Base-by-base conservation (phyloP, 2,329 filamentous ascomycete genomes). In the Alternaria sp. region DNA sequence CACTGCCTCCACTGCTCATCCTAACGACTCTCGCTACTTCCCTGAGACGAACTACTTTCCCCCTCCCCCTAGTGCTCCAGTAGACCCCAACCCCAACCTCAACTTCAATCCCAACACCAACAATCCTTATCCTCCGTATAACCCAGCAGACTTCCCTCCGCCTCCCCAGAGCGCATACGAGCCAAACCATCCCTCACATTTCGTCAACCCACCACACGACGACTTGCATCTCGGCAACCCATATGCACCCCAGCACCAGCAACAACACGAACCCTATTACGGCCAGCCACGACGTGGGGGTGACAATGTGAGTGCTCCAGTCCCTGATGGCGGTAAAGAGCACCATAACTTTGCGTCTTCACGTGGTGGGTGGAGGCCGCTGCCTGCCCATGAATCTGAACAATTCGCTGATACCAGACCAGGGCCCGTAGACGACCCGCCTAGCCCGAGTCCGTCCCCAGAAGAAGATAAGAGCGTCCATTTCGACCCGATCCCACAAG, bases 281-380 rank as follows among this genome's bases (percentile, higher is more conserved):
- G 74, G 79, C 71, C 75, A 76, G 65, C 73, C 73, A 47, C 74
- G 74, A 61, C 77, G 72, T 62, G 76, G 75, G 69, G 78, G 80
- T 76, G 81, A 82, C 68, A 82, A 85, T 84, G 83, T 85, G 83
- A 85, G 83, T 85, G 79, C 79, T 78, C 73, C 69, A 67, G 68
- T 64, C 66, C 72, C 69, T 73, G 61, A 62, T 63, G 62, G 72
- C 64, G 71, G 75, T 69, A 75, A 77, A 67, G 68, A 67, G 62
- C 68, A 74, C 67, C 26, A 59, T 32, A 54, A 59, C 54, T 67
- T 66, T 52, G 66, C 69, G 65, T 67, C 67, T 65, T 65, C 67
- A 52, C 69, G 70, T 72, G 78, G 78, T 79, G 76, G 73, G 77
- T 79, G 71, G 47, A 73, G 71, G 70, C 70, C 71, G 68, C 60